These are phyloP conservation scores for Pseudogymnoascus sp. DNA, from an alignment of 2,329 filamentous ascomycete species.

Conservation along the genomic window DNA sequence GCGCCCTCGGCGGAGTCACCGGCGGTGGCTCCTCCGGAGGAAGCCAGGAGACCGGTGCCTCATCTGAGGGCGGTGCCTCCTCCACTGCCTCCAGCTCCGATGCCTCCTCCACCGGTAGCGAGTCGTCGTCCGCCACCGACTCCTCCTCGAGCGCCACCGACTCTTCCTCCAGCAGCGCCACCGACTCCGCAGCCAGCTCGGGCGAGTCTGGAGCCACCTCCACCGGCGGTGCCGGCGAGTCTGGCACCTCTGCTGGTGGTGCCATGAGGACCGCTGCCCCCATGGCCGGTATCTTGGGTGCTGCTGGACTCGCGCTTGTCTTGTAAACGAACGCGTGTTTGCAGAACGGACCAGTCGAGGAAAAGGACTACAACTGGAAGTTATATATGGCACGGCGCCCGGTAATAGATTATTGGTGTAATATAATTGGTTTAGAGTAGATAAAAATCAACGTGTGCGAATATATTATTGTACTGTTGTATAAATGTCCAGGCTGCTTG, in stretches of 20 bases:
- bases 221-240: neutral
- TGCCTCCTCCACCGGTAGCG: neutral
- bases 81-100: neutral
- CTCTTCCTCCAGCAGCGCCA: neutral
- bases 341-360: neutral
- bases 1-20: neutral
- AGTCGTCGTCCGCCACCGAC: neutral
- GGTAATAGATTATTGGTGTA: constrained; percentile 7
- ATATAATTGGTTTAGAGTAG: constrained; percentile 1
- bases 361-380: neutral
- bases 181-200: neutral
- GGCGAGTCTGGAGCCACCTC: neutral
- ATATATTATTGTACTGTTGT: neutral
- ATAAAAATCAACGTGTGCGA: constrained; percentile 3
- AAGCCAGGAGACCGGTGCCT: neutral
- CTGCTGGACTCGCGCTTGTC: neutral
- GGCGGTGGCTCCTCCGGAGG: neutral
- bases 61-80: neutral
- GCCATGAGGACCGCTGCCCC: neutral
- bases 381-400: constrained; percentile 2
- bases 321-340: neutral
- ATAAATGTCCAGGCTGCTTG: neutral
- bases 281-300: neutral
- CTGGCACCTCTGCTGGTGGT: neutral
- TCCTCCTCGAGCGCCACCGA: neutral